Conservation (phyloP, 2,329 filamentous ascomycete genomes). For the Myotisia sp. region DNA sequence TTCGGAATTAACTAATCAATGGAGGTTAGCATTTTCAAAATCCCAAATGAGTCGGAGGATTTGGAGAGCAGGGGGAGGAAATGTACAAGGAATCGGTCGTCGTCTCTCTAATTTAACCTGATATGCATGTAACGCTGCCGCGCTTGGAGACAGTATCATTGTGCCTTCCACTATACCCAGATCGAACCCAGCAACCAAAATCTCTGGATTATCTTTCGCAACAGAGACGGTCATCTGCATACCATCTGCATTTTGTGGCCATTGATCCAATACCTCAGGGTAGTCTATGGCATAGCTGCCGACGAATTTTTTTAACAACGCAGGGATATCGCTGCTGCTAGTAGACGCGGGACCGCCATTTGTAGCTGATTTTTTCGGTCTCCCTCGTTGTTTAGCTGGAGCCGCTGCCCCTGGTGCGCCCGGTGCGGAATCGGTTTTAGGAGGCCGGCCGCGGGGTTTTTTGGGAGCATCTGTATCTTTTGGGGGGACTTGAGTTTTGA, state of each 20-base stretch:
- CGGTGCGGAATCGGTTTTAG: background rate
- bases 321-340: background rate
- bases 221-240: slow-evolving; percentile 11
- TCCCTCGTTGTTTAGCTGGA: slow-evolving; percentile 5
- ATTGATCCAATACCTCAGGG: slow-evolving; percentile 8
- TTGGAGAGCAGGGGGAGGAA: background rate
- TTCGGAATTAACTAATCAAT: background rate
- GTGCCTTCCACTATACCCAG: slow-evolving; percentile 13
- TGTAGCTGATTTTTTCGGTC: slow-evolving; percentile 7
- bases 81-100: background rate
- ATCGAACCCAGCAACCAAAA: slow-evolving; percentile 11
- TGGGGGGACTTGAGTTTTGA: slow-evolving; percentile 4
- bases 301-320: slow-evolving; percentile 9
- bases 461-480: slow-evolving; percentile 11
- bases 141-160: slow-evolving; percentile 11
- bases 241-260: slow-evolving; percentile 9
- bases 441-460: background rate
- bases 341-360: background rate
- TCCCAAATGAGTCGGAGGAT: no score
- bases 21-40: background rate
- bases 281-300: slow-evolving; percentile 11
- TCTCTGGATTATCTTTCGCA: slow-evolving; percentile 2
- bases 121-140: slow-evolving; percentile 5
- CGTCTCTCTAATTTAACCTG: slow-evolving; percentile 2
- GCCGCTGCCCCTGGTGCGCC: background rate